These are phyloP conservation scores for Talaromyces sp. DNA, from an alignment of 2,329 filamentous ascomycete genomes.

Conservation along the genomic window DNA sequence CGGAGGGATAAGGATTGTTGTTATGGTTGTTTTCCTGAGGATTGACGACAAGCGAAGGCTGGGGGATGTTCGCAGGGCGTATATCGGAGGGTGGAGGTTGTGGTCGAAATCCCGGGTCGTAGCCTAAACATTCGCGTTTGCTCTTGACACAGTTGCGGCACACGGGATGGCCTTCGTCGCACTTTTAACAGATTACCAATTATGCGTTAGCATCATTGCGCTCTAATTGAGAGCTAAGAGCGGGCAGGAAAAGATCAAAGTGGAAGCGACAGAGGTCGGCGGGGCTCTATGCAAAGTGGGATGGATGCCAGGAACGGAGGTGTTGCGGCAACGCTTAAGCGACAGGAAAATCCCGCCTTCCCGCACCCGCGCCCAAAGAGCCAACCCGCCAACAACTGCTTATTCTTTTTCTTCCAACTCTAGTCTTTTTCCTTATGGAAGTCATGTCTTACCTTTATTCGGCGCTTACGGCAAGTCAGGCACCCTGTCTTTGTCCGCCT, in stretches of 20 bases:
- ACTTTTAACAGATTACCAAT: conserved; percentile 52
- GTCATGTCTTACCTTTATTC: conserved; percentile 62
- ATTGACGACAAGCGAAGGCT: conserved; percentile 37
- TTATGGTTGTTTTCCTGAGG: conserved; percentile 19
- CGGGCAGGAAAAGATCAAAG: conserved; percentile 16
- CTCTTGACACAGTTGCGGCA: conserved; percentile 69
- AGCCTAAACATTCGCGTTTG: conserved; percentile 62
- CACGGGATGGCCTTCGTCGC: conserved; percentile 88
- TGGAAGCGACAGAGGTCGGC: conserved; percentile 10
- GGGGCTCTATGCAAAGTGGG: conserved; percentile 19
- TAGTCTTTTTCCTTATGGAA: background rate
- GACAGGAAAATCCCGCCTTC: conserved; percentile 8
- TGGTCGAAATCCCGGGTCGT: conserved; percentile 68
- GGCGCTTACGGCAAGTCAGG: conserved; percentile 58
- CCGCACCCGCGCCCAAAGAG: background rate
- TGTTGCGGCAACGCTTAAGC: conserved; percentile 12
- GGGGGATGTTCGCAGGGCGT: conserved; percentile 52
- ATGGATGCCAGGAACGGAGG: conserved; percentile 19
- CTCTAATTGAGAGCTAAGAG: conserved; percentile 12
- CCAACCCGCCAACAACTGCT: conserved; percentile 9
- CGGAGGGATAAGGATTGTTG: conserved; percentile 28
- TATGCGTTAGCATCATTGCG: conserved; percentile 19
- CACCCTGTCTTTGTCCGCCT: conserved; percentile 70
- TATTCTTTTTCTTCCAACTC: background rate
- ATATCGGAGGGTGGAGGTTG: conserved; percentile 65